phyloP scores from a whole-genome alignment of 176 grass and related monocot species.

The Rhynchospora tenuis region DNA sequence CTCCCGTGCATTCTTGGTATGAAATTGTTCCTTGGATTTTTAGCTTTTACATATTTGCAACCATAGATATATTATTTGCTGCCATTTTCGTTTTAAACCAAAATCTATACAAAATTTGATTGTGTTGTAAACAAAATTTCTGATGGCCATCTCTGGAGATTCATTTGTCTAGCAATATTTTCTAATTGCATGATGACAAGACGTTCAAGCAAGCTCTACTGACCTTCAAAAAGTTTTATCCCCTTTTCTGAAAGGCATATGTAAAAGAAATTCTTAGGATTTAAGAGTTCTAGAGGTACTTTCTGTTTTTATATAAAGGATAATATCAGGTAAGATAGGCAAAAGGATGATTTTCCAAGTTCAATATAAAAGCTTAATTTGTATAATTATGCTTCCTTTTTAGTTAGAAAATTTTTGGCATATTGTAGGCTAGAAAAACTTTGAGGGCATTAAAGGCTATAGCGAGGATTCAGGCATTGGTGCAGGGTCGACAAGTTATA shows the following conservation, averaged over 20 bases:
- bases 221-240: too few species aligned
- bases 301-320: background rate
- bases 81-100: background rate
- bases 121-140: background rate
- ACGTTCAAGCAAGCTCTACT: background rate
- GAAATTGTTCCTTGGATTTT: background rate
- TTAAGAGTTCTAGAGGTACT: background rate
- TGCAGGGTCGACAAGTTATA: slow-evolving; percentile 60
- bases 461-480: slow-evolving; percentile 85
- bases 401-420: background rate
- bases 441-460: slow-evolving; percentile 72
- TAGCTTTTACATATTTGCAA: background rate
- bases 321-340: background rate
- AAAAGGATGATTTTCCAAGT: background rate
- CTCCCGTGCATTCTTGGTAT: slow-evolving; percentile 57
- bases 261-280: background rate
- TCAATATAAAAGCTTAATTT: background rate
- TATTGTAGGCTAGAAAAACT: slow-evolving; percentile 66
- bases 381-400: background rate
- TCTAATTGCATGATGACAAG: background rate
- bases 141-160: background rate
- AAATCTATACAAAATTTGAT: background rate
- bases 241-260: too few species aligned
- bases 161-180: background rate
- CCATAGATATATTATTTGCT: background rate